A percentile compares a stretch with the other conserved stretches of the same genome.
Evolutionary conservation across 306 rosid genomes (phyloP).

Genomic region (Phaseolus lunatus): DNA sequence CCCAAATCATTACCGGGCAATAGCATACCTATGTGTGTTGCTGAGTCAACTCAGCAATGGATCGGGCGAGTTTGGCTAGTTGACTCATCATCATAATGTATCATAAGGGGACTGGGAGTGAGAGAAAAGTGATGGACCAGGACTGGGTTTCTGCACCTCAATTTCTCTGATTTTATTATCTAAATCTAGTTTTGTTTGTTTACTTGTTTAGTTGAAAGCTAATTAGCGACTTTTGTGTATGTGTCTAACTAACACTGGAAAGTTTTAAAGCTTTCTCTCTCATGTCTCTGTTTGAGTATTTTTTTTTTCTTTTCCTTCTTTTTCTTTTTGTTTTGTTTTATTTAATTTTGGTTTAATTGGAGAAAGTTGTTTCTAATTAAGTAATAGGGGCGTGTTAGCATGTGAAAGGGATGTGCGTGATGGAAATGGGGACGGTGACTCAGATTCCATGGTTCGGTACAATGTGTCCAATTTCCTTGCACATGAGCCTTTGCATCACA

Average conservation of each 20-base stretch:
- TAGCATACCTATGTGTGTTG: background rate
- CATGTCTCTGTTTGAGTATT: background rate
- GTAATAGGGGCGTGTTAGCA: constrained; percentile 16
- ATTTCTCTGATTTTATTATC: constrained; percentile 13
- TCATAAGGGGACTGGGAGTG: constrained; percentile 41
- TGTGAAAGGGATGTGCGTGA: constrained; percentile 44
- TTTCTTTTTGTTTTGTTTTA: background rate
- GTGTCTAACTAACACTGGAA: constrained; percentile 37
- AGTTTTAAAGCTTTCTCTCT: background rate
- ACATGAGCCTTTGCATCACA: constrained; percentile 33
- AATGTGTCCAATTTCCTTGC: constrained; percentile 43
- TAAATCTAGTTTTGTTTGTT: constrained; percentile 13
- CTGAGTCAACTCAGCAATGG: constrained; percentile 44
- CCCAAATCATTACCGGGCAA: constrained; percentile 19
- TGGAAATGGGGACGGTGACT: constrained; percentile 50
- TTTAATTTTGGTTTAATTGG: constrained; percentile 14
- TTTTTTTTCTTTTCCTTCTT: background rate
- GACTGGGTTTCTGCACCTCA: constrained; percentile 24
- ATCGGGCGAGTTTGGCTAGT: constrained; percentile 41
- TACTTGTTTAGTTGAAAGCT: constrained; percentile 18
- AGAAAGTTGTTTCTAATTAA: background rate
- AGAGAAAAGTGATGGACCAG: constrained; percentile 49
- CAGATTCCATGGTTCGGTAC: constrained; percentile 52
- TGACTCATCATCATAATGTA: constrained; percentile 35
- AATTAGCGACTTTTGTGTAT: constrained; percentile 15